Evolutionary conservation across 2,329 filamentous ascomycete genomes (phyloP), one percentile per base, ranked within the genome.

Genomic region (Ophiosphaerella herpotricha): DNA sequence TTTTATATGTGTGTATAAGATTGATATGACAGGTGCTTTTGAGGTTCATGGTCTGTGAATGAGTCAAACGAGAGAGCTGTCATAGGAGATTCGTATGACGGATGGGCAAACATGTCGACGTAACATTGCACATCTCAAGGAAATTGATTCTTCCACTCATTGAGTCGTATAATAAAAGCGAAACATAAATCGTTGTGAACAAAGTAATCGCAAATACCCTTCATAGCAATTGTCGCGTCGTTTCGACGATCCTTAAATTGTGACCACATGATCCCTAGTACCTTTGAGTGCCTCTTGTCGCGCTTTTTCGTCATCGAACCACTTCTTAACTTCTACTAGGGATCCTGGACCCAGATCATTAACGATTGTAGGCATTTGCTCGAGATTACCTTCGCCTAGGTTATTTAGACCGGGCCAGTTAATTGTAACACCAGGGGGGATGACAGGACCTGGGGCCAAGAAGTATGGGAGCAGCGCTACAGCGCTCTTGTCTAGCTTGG

Each of bases 361-460:
- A 24, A 44, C 45, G 14, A 54, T 29, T 14, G 26, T 26, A 7
- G 51, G 51, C 24, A 50, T 43, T 2, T 43, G n/a, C 31, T 54
- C 51, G 4, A 54, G 34, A 24, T 54, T 54, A 12, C 26, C 21
- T 13, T 46, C 9, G 4, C 36, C 29, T 2, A 29, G 24, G 24
- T 37, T 5, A 33, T 43, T n/a, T 5, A 55, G 53, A 3, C 51
- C 39, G 1, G 61, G 58, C 55, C 56, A 60, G 5, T 47, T 24
- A 2, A 54, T 18, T 4, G 5, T 47, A 5, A 56, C 11, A 16
- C 55, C 57, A 2, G 41, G 14, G 1, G 63, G 59, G 3, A 59
- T 12, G 12, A 62, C 54, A 4, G 63, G 63, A 1, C 60, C 60
- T 7, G 57, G 60, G 4, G 52, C 60, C 14, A 58, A 14, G 46